These are phyloP conservation scores for Thermochaetoides thermophila DNA, from an alignment of 495 filamentous ascomycete species.

Conservation along the genomic window DNA sequence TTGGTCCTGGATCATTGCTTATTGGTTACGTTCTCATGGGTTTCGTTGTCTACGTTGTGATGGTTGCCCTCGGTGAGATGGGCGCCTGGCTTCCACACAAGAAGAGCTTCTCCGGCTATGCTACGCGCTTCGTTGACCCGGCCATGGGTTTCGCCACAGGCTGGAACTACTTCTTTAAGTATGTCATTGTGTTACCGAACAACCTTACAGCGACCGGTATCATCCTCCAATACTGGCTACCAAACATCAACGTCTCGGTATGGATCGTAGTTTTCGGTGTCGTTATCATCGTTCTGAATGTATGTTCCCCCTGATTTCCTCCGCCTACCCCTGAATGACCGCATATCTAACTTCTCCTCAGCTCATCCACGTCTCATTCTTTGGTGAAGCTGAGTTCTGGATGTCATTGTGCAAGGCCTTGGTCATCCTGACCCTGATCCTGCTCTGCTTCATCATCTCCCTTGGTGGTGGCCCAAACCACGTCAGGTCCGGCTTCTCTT, in stretches of 20 bases:
- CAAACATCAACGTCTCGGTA: slow-evolving; percentile 52
- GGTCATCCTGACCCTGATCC: slow-evolving; percentile 48
- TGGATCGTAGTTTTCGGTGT: slow-evolving; percentile 58
- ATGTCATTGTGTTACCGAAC: slow-evolving; percentile 64
- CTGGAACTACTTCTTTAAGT: slow-evolving; percentile 39
- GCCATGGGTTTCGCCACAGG: slow-evolving; percentile 44
- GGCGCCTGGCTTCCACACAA: slow-evolving; percentile 53
- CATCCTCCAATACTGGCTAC: slow-evolving; percentile 57
- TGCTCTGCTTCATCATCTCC: slow-evolving; percentile 55
- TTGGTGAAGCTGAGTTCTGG: slow-evolving; percentile 77
- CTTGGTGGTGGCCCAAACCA: slow-evolving; percentile 64
- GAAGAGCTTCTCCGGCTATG: slow-evolving; percentile 48
- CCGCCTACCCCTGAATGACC: neutral
- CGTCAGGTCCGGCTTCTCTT: slow-evolving; percentile 54
- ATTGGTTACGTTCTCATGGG: slow-evolving; percentile 46
- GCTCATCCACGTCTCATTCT: slow-evolving; percentile 46
- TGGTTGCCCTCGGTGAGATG: slow-evolving; percentile 41
- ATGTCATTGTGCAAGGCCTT: slow-evolving; percentile 56
- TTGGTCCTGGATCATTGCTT: slow-evolving; percentile 48
- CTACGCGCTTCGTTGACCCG: slow-evolving; percentile 61
- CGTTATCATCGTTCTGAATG: slow-evolving; percentile 39
- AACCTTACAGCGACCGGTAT: slow-evolving; percentile 62
- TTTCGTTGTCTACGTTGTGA: slow-evolving; percentile 32
- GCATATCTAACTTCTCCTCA: slow-evolving; percentile 1
- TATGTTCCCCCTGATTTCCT: slow-evolving; percentile 7